phyloP scores from a whole-genome alignment of 2,329 filamentous ascomycete species.

The Cladosporium cucumerinum region DNA sequence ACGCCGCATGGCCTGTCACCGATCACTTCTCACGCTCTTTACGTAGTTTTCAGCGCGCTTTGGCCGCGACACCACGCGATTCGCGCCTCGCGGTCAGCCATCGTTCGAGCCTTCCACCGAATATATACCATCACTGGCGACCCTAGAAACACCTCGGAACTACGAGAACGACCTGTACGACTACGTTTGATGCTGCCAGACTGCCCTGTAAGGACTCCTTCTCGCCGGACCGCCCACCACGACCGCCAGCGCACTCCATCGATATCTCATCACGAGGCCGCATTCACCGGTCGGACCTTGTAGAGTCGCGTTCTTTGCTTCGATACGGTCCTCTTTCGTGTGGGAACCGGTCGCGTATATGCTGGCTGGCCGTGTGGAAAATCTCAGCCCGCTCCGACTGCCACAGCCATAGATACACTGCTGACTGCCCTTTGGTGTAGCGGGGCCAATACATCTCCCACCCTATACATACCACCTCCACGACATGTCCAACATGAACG shows the following conservation, averaged over 20 bases:
- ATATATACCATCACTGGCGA: conserved; percentile 29
- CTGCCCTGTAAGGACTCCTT: conserved; percentile 9
- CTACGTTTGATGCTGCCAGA: conserved; percentile 19
- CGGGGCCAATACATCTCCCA: conserved; percentile 61
- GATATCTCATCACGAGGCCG: conserved; percentile 26
- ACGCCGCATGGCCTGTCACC: conserved; percentile 60
- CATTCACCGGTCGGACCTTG: conserved; percentile 40
- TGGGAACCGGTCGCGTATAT: conserved; percentile 44
- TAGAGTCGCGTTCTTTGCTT: conserved; percentile 28
- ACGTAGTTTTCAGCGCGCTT: conserved; percentile 20
- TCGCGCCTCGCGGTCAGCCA: conserved; percentile 25
- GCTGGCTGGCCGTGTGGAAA: conserved; percentile 25
- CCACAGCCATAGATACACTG: conserved; percentile 31
- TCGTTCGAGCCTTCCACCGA: conserved; percentile 25
- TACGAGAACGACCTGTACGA: conserved; percentile 20
- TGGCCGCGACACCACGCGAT: conserved; percentile 17
- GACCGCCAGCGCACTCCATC: conserved; percentile 26
- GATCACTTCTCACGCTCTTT: conserved; percentile 34
- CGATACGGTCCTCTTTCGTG: conserved; percentile 33
- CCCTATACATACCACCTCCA: conserved; percentile 51
- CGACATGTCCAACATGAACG: conserved; percentile 62
- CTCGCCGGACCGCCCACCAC: conserved; percentile 22
- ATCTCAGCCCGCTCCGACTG: conserved; percentile 33
- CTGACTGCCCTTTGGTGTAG: conserved; percentile 46
- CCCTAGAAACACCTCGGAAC: conserved; percentile 20